A percentile compares a stretch with the other conserved stretches of the same genome.
These are phyloP conservation scores for Daucus carota DNA, from an alignment of 129 eudicot species.

Conservation along the genomic window DH1_v3.0 NC_030387.2:24250501-24251000, in stretches of 20 bases:
- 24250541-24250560: background rate
- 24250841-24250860: background rate
- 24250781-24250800: background rate
- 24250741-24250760: background rate
- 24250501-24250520: background rate
- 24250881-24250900: background rate
- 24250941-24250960: slow-evolving; percentile 46
- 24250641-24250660: background rate
- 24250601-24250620: background rate
- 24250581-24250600: background rate
- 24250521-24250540: background rate
- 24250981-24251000: slow-evolving; percentile 71
- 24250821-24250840: background rate
- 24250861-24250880: background rate
- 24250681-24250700: background rate
- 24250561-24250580: background rate
- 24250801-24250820: background rate
- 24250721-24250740: background rate
- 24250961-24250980: slow-evolving; percentile 92
- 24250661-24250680: background rate
- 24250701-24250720: background rate
- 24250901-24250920: background rate
- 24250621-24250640: background rate
- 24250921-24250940: background rate
- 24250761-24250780: background rate